These are phyloP conservation scores for Dendrostoma leiphaemia DNA, from an alignment of 2,329 filamentous ascomycete genomes.

Conservation along the genomic window DNA sequence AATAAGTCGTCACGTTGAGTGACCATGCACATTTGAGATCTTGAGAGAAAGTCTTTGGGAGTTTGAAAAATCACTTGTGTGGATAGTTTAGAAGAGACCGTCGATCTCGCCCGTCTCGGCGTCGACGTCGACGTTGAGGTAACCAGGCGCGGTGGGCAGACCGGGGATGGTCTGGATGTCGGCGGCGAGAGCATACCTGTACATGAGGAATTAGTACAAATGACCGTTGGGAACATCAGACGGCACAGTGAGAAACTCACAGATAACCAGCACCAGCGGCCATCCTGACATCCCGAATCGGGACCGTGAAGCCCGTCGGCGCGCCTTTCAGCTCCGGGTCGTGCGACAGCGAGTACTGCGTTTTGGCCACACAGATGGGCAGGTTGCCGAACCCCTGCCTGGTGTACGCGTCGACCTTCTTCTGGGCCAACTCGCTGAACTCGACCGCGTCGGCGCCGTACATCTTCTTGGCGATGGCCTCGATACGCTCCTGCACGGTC, in stretches of 20 bases:
- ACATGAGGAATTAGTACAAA: slow-evolving; percentile 32
- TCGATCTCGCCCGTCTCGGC: slow-evolving; percentile 81
- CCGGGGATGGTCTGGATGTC: slow-evolving; percentile 99
- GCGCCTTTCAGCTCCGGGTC: slow-evolving; percentile 93
- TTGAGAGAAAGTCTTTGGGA: too few relatives aligned
- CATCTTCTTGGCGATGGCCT: slow-evolving; percentile 87
- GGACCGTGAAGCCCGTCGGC: slow-evolving; percentile 89
- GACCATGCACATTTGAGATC: too few relatives aligned
- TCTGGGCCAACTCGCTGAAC: slow-evolving; percentile 90
- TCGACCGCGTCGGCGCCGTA: slow-evolving; percentile 89
- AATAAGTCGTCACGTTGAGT: slow-evolving; percentile 7
- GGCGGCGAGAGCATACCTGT: slow-evolving; percentile 84
- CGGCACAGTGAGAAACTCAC: slow-evolving; percentile 45
- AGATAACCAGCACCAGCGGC: slow-evolving; percentile 92
- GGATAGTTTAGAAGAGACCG: slow-evolving; percentile 85
- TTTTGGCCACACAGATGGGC: slow-evolving; percentile 97
- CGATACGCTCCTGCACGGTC: slow-evolving; percentile 83
- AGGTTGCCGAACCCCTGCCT: slow-evolving; percentile 89
- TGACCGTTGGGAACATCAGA: slow-evolving; percentile 9
- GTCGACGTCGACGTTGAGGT: slow-evolving; percentile 88
- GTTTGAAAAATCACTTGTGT: too few relatives aligned
- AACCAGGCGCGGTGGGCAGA: slow-evolving; percentile 89
- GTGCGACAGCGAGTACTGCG: slow-evolving; percentile 93
- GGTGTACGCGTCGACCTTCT: slow-evolving; percentile 94
- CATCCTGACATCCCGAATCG: slow-evolving; percentile 90